Conservation (phyloP, 2,329 filamentous ascomycete genomes). For the Pseudopithomyces maydicus region DNA sequence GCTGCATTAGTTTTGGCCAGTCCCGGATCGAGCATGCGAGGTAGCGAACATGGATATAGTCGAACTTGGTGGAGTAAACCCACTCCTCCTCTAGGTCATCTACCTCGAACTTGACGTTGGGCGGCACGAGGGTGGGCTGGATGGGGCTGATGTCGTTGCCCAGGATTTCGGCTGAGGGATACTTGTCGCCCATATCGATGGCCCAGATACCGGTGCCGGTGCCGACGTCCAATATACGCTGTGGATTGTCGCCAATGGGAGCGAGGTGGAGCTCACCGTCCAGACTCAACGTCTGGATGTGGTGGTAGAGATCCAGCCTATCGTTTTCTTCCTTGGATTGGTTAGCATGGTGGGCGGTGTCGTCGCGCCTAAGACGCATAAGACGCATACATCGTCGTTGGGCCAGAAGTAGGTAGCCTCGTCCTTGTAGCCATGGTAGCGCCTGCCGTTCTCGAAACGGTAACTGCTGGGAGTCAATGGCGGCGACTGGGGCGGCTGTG, state of each 20-base stretch:
- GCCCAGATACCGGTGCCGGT: conserved; percentile 33
- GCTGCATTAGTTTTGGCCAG: conserved; percentile 28
- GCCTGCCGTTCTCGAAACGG: conserved; percentile 29
- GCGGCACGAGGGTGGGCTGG: conserved; percentile 41
- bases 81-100: conserved; percentile 43
- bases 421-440: conserved; percentile 31
- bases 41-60: conserved; percentile 32
- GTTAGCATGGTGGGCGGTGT: background rate
- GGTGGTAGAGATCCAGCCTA: conserved; percentile 31
- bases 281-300: conserved; percentile 26
- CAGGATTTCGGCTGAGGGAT: conserved; percentile 38
- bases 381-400: conserved; percentile 27
- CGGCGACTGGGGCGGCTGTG: background rate
- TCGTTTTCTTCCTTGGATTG: conserved; percentile 26
- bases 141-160: conserved; percentile 44
- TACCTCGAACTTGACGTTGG: conserved; percentile 43
- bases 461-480: conserved; percentile 18
- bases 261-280: conserved; percentile 29
- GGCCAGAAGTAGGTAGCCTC: conserved; percentile 28
- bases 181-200: conserved; percentile 34
- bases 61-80: conserved; percentile 32
- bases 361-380: background rate
- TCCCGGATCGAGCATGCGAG: conserved; percentile 27
- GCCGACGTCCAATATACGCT: conserved; percentile 24
- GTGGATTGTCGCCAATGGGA: conserved; percentile 25